phyloP scores from a whole-genome alignment of 106 monocot species.

The Amphibolis antarctica region DNA sequence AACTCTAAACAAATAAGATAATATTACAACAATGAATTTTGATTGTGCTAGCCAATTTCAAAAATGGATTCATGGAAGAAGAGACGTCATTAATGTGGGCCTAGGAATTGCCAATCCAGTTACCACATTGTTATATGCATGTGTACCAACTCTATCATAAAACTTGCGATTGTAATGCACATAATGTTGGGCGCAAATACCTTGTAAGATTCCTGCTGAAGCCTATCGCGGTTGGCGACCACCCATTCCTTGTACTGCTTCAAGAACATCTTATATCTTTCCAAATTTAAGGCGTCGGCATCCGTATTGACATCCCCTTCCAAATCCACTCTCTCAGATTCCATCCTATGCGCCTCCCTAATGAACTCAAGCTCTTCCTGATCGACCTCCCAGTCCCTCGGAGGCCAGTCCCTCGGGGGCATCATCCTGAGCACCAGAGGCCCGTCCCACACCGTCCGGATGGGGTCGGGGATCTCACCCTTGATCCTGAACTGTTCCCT shows the following conservation, averaged over 20 bases:
- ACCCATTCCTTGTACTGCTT: slow-evolving; percentile 97
- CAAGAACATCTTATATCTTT: slow-evolving; percentile 82
- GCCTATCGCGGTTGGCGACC: slow-evolving; percentile 47
- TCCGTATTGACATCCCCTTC: slow-evolving; percentile 32
- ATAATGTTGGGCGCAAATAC: slow-evolving; percentile 16
- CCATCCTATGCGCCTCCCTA: slow-evolving; percentile 51
- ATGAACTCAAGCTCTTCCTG: slow-evolving; percentile 67
- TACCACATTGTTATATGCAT: too few species aligned
- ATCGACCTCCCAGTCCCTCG: slow-evolving; percentile 89
- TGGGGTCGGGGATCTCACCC: slow-evolving; percentile 61
- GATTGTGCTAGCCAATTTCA: too few species aligned
- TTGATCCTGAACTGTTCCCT: slow-evolving; percentile 46
- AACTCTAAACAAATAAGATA: too few species aligned
- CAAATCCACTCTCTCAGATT: slow-evolving; percentile 43
- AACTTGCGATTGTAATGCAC: too few species aligned
- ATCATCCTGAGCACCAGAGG: slow-evolving; percentile 44
- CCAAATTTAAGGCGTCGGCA: slow-evolving; percentile 31
- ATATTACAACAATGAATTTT: too few species aligned
- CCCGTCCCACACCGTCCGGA: slow-evolving; percentile 66
- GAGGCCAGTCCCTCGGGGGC: slow-evolving; percentile 94
- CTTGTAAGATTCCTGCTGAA: slow-evolving; percentile 91
- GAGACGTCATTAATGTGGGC: too few species aligned
- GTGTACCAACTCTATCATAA: too few species aligned
- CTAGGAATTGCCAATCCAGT: too few species aligned
- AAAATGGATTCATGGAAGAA: too few species aligned